A percentile compares a stretch with the other conserved stretches of the same genome.
Conservation (phyloP, 495 filamentous ascomycete genomes). For the Umbilicaria muhlenbergii region DNA sequence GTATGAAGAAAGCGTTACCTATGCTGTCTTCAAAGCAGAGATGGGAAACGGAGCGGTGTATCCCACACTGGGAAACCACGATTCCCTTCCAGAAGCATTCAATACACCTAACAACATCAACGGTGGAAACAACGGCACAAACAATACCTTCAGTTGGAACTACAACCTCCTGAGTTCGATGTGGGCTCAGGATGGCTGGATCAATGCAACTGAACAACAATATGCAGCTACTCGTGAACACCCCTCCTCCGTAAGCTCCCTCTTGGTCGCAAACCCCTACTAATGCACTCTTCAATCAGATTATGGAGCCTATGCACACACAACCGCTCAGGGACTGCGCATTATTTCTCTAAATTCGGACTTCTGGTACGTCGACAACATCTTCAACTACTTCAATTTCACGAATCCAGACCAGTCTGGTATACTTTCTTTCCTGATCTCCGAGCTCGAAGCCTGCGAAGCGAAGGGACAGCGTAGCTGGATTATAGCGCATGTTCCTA, state of each 20-base stretch:
- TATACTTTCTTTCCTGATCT: constrained; percentile 24
- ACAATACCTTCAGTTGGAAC: constrained; percentile 23
- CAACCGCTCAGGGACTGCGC: constrained; percentile 18
- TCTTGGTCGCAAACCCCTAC: too few relatives aligned
- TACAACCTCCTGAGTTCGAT: constrained; percentile 22
- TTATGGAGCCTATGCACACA: constrained; percentile 23
- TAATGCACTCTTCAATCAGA: background rate
- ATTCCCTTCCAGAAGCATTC: constrained; percentile 20
- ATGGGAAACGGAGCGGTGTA: constrained; percentile 29
- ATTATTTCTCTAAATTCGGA: constrained; percentile 23
- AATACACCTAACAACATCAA: constrained; percentile 20
- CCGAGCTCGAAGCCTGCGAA: constrained; percentile 22
- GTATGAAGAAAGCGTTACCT: constrained; percentile 23
- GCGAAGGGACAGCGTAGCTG: constrained; percentile 22
- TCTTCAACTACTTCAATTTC: constrained; percentile 28
- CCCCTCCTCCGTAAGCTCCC: too few relatives aligned
- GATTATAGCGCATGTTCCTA: constrained; percentile 22
- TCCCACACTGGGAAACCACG: constrained; percentile 26
- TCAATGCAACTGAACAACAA: constrained; percentile 13
- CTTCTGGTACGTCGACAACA: background rate
- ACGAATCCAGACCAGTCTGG: constrained; percentile 34
- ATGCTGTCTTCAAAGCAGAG: constrained; percentile 27
- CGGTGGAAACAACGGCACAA: constrained; percentile 14
- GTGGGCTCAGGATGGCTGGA: constrained; percentile 24
- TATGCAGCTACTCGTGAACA: constrained; percentile 13